Base-by-base conservation (phyloP, 2,329 filamentous ascomycete genomes). In the Didymella segeticola region DNA sequence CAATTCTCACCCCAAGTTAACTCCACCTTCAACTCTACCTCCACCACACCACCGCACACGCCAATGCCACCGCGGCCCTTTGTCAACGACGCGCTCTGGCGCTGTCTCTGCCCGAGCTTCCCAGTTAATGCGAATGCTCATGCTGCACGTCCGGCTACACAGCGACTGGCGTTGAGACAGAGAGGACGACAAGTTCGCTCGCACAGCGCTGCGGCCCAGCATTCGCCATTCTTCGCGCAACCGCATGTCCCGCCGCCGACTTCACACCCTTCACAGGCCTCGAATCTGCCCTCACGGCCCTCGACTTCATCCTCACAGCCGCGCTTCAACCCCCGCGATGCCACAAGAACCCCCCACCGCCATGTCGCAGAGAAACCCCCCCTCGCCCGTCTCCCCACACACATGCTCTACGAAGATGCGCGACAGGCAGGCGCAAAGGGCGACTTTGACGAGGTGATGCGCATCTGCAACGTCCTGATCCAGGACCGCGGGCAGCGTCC, bases 381-480 rank as follows among this genome's bases (percentile, higher is more conserved):
- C 3, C 60, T 73, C 37, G 61, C 63, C 10, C 64, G 62, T 23
- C 61, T 70, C 10, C 57, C 69, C 7, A 72, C 63, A 2, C 38
- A 58, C 37, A 47, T 65, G 11, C 67, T 75, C 4, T 75, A 75
- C 61, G 67, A 69, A 31, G 60, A 61, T 36, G 57, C 69, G 34
- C 69, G 69, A 34, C 48, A 47, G 14, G 64, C 64, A 22, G 72
- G 66, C 19, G 64, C 64, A 3, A 59, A 58, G 7, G 71, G 70
- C 8, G 34, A 56, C 3, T 63, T 64, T 48, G 50, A 66, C 4
- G 61, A 70, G 1, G 70, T 72, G 7, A 60, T 70, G 58, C 62
- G 59, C 12, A 68, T 89, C 7, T 82, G 88, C 12, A 79, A 82
- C 39, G 82, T 85, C 53, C 76, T 93, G 25, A 72, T 92, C 11